These are phyloP conservation scores for Candida frijolesensis DNA, from an alignment of 1,139 yeast species.

Conservation along the genomic window DNA sequence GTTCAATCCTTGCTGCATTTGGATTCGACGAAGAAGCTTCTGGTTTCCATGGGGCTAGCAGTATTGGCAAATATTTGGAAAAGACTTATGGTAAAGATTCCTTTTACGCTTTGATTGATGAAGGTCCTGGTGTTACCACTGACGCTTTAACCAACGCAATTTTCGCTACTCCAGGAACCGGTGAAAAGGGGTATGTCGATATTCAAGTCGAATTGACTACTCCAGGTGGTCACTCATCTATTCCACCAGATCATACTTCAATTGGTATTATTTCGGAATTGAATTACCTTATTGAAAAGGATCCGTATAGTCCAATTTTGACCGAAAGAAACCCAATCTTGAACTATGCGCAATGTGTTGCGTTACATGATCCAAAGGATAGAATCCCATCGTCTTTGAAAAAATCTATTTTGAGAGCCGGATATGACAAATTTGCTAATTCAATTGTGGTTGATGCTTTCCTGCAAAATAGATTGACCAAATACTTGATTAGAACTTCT, in stretches of 20 bases:
- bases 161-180: conserved; percentile 41
- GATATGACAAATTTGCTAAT: conserved; percentile 35
- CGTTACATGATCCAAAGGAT: conserved; percentile 31
- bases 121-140: conserved; percentile 43
- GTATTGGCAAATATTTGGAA: conserved; percentile 31
- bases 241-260: conserved; percentile 50
- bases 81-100: conserved; percentile 36
- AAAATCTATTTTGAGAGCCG: conserved; percentile 36
- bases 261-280: conserved; percentile 48
- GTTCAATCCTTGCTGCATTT: conserved; percentile 43
- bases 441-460: conserved; percentile 25
- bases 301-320: conserved; percentile 37
- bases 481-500: conserved; percentile 36
- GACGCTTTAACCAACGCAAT: conserved; percentile 28
- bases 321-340: conserved; percentile 36
- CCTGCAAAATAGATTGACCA: conserved; percentile 20
- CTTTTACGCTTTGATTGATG: conserved; percentile 45
- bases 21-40: conserved; percentile 50
- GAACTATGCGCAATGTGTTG: conserved; percentile 38
- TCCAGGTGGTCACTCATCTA: conserved; percentile 49
- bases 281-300: conserved; percentile 37
- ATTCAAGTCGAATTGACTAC: conserved; percentile 35
- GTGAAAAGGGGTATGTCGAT: conserved; percentile 46
- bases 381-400: conserved; percentile 21
- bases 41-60: conserved; percentile 38